These are phyloP conservation scores for Colletotrichum noveboracense DNA, from an alignment of 2,329 filamentous ascomycete genomes.

Conservation along the genomic window DNA sequence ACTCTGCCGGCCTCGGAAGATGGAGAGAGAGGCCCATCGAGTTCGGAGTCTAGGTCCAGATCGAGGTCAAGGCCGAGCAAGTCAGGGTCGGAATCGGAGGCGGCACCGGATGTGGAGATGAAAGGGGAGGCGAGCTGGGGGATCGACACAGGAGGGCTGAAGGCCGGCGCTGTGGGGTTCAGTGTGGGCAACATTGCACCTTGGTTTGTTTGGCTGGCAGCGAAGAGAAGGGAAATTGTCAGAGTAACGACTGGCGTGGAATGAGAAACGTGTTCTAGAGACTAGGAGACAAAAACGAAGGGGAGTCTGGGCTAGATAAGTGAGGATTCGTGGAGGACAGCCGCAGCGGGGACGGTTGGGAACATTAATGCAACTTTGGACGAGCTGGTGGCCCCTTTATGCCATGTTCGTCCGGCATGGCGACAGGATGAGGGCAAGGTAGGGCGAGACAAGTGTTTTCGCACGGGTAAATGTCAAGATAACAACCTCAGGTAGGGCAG, in stretches of 20 bases:
- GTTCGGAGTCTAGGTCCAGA: background rate
- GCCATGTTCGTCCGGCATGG: background rate
- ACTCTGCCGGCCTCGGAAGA: background rate
- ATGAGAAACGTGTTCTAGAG: background rate
- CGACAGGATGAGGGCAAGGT: background rate
- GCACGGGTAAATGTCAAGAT: background rate
- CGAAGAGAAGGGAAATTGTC: background rate
- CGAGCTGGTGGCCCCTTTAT: background rate
- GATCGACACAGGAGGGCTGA: background rate
- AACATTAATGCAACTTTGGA: background rate
- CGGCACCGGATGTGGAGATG: background rate
- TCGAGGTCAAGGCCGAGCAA: background rate
- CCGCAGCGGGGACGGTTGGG: background rate
- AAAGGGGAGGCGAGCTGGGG: background rate
- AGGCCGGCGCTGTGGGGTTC: background rate
- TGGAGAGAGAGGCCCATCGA: background rate
- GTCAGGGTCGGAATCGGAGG: background rate
- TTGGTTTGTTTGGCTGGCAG: background rate
- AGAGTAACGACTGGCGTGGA: background rate
- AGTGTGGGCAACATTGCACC: background rate
- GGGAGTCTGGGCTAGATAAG: background rate
- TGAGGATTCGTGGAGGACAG: background rate
- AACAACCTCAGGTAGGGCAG: background rate
- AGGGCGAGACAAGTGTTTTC: background rate
- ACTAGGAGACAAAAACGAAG: background rate